These are phyloP conservation scores for Avena insularis DNA, from an alignment of 176 grass and related monocot genomes.

Conservation along the genomic window DNA sequence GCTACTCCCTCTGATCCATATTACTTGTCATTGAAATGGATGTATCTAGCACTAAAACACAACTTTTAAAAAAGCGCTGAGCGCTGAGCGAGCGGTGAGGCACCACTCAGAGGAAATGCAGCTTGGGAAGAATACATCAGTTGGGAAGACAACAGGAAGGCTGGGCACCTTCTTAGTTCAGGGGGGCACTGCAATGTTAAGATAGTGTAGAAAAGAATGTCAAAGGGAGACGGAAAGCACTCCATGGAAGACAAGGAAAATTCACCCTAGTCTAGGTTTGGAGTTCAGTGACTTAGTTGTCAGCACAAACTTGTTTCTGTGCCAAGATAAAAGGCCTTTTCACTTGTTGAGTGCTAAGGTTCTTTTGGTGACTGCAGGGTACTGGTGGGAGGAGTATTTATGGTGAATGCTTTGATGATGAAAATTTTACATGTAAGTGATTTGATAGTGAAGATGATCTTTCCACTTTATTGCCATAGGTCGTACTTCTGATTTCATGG, in stretches of 20 bases:
- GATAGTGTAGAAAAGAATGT: neutral
- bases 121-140: neutral
- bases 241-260: neutral
- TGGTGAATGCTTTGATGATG: slow-evolving; percentile 62
- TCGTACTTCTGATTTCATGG: slow-evolving; percentile 10
- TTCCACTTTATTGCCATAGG: slow-evolving; percentile 6
- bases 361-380: slow-evolving; percentile 50
- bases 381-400: slow-evolving; percentile 78
- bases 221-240: neutral
- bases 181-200: slow-evolving; percentile 9
- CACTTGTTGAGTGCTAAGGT: slow-evolving; percentile 32
- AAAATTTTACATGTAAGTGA: slow-evolving; percentile 68
- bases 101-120: too few species aligned
- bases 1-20: too few species aligned
- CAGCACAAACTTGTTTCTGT: slow-evolving; percentile 4
- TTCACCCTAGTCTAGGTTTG: neutral
- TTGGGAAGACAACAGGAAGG: neutral
- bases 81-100: too few species aligned
- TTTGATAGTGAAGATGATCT: slow-evolving; percentile 13
- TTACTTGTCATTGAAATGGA: too few species aligned
- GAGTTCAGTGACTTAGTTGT: neutral
- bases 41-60: too few species aligned
- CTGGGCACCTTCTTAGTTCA: neutral
- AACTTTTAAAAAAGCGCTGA: too few species aligned
- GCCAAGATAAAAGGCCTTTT: slow-evolving; percentile 19